These are phyloP conservation scores for Albifimbria verrucaria DNA, from an alignment of 2,329 filamentous ascomycete genomes.

Conservation along the genomic window DNA sequence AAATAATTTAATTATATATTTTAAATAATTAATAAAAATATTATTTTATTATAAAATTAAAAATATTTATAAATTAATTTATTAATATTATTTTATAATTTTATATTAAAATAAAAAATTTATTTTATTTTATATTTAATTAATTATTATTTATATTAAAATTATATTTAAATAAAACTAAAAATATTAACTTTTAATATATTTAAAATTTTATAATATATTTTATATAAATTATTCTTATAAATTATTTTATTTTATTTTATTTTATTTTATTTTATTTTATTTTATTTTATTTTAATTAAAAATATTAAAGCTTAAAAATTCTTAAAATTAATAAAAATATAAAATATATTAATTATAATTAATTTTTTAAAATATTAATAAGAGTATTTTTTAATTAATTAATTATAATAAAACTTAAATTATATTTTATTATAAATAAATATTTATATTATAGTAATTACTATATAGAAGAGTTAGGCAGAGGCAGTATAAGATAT, in stretches of 20 bases:
- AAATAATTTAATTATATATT: background rate
- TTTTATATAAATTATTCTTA: background rate
- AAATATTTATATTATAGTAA: background rate
- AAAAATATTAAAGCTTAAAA: background rate
- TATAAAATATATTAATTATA: background rate
- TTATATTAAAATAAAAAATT: too few species aligned
- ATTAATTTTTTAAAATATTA: background rate
- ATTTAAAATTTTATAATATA: background rate
- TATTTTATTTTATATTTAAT: background rate
- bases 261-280: background rate
- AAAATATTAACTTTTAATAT: background rate
- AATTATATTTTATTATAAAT: background rate
- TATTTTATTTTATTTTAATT: background rate
- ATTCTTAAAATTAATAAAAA: background rate
- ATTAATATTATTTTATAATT: too few species aligned
- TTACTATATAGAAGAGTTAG: background rate
- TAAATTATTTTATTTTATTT: background rate
- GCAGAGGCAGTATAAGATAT: too few species aligned
- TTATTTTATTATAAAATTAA: background rate
- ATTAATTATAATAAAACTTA: background rate
- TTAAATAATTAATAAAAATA: background rate
- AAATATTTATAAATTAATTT: too few species aligned
- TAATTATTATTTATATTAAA: background rate
- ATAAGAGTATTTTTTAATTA: background rate
- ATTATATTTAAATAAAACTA: too few species aligned